phyloP scores from a whole-genome alignment of 1,284 basidiomycete genomes.

The Porodaedalea pini region DNA sequence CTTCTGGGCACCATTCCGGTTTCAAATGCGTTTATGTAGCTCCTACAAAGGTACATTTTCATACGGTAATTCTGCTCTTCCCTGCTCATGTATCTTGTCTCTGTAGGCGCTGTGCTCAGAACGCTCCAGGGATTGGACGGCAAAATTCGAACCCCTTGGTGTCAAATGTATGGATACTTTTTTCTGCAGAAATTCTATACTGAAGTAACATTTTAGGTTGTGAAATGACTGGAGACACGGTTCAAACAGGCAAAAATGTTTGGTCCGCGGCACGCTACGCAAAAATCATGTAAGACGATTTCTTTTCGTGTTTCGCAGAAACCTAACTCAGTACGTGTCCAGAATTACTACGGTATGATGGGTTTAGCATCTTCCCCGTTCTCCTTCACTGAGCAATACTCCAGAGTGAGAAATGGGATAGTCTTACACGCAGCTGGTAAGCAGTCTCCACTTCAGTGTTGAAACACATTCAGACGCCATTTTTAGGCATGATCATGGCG shows the following conservation, averaged over 20 bases:
- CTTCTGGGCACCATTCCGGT: conserved; percentile 36
- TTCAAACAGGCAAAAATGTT: conserved; percentile 52
- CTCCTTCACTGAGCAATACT: conserved; percentile 14
- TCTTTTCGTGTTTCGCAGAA: background rate
- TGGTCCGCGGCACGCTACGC: conserved; percentile 74
- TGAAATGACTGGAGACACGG: conserved; percentile 91
- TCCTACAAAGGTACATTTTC: conserved; percentile 73
- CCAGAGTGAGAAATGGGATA: conserved; percentile 94
- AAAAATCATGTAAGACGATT: conserved; percentile 62
- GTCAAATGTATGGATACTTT: conserved; percentile 57
- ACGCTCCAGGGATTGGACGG: conserved; percentile 78
- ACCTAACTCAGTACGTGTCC: background rate
- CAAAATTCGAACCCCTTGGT: conserved; percentile 73
- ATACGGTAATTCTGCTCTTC: conserved; percentile 1
- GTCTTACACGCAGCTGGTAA: conserved; percentile 79
- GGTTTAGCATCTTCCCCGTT: background rate
- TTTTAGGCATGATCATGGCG: conserved; percentile 58
- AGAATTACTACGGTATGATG: conserved; percentile 70
- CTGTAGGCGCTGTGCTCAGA: conserved; percentile 86
- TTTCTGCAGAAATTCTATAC: background rate
- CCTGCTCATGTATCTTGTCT: background rate
- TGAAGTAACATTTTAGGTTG: conserved; percentile 49
- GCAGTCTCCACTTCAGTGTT: conserved; percentile 15
- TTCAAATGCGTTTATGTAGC: conserved; percentile 89
- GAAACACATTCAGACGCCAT: background rate